These are phyloP conservation scores for Trichoderma asperelloides DNA, from an alignment of 495 filamentous ascomycete genomes.

Conservation along the genomic window DNA sequence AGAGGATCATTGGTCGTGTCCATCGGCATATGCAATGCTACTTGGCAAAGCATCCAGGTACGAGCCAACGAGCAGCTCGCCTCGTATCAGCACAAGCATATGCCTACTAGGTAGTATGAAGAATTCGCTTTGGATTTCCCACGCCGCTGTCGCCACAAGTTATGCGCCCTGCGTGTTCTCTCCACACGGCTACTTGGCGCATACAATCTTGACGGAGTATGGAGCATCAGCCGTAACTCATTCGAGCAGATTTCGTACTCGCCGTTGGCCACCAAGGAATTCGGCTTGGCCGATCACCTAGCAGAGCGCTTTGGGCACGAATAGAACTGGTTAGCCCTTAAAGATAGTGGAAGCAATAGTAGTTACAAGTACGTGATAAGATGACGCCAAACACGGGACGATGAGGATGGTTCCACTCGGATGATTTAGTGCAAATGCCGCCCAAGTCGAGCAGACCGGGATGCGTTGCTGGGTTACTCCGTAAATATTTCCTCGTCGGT, in stretches of 20 bases:
- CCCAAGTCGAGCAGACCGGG: not conserved
- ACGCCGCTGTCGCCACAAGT: no score
- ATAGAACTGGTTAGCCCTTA: not conserved
- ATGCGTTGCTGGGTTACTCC: not conserved
- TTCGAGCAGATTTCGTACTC: not conserved
- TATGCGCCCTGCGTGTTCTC: no score
- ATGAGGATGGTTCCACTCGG: not conserved
- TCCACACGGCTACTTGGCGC: no score
- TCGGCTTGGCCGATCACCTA: not conserved
- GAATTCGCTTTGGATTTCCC: no score
- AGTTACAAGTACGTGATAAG: not conserved
- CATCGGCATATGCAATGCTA: no score
- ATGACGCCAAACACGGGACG: constrained; percentile 6
- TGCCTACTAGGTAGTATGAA: no score
- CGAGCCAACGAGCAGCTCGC: no score
- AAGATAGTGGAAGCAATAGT: not conserved
- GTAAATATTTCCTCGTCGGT: not conserved
- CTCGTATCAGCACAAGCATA: no score
- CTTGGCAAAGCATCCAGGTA: no score
- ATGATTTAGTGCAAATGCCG: not conserved
- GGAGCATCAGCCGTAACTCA: no score
- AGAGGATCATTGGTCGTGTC: no score
- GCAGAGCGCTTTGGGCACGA: not conserved
- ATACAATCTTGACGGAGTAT: not conserved
- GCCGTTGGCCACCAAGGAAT: not conserved